Percentiles rank a stretch among this genome's conserved stretches.
Conservation (phyloP, 768 basidiomycete species). For the Tulasnella sp. region DNA sequence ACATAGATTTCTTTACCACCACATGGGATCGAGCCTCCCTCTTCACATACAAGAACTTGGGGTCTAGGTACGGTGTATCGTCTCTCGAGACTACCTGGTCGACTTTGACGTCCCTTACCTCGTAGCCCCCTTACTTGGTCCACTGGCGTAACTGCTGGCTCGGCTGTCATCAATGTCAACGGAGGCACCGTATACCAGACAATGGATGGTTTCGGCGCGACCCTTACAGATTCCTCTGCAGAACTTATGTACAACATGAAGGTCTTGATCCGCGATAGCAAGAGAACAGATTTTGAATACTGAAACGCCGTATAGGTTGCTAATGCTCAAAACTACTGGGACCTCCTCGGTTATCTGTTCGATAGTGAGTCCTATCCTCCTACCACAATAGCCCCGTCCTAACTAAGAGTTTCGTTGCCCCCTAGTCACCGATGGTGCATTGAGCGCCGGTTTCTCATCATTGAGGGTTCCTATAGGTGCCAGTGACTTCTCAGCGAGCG, state of each 20-base stretch:
- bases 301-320: conserved; percentile 28
- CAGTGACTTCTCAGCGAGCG: conserved; percentile 53
- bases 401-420: not conserved
- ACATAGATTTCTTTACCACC: conserved; percentile 4
- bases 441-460: conserved; percentile 45
- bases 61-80: too few relatives aligned
- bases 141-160: not conserved
- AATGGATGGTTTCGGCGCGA: conserved; percentile 16
- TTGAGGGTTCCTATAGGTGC: conserved; percentile 63
- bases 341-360: conserved; percentile 49
- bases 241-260: conserved; percentile 1
- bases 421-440: conserved; percentile 45
- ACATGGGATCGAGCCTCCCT: conserved; percentile 9
- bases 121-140: conserved; percentile 10
- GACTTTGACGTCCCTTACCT: not conserved
- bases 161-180: conserved; percentile 12
- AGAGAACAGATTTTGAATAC: not conserved
- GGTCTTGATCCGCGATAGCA: not conserved
- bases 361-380: conserved; percentile 26
- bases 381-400: not conserved
- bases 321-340: conserved; percentile 49
- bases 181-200: conserved; percentile 10
- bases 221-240: conserved; percentile 12
- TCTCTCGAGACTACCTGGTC: too few relatives aligned
- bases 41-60: conserved; percentile 4